Percentiles rank a stretch among this genome's conserved stretches.
Evolutionary conservation across 805 yeast genomes (phyloP).

Genomic region (Candida khao-thaluensis): DNA sequence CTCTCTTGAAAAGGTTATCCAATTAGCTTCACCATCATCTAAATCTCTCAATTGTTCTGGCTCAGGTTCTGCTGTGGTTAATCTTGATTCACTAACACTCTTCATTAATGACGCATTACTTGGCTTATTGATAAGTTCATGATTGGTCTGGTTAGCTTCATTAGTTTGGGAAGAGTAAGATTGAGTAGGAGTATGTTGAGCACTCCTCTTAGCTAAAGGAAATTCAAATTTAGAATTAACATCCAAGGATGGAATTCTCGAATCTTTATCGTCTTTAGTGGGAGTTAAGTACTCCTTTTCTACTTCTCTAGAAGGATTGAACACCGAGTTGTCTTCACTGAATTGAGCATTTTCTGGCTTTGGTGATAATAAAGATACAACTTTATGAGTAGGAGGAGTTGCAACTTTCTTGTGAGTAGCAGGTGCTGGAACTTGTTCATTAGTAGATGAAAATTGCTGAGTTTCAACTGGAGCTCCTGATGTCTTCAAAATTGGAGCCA

Average conservation of each 20-base stretch:
- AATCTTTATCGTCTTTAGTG: slow-evolving; percentile 1
- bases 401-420: background rate
- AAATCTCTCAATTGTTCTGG: background rate
- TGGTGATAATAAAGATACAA: slow-evolving; percentile 7
- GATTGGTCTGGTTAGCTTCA: background rate
- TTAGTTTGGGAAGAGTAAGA: no score
- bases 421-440: no score
- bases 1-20: slow-evolving; percentile 24
- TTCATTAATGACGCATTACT: slow-evolving; percentile 8
- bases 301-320: no score
- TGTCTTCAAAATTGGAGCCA: background rate
- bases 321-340: no score
- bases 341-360: background rate
- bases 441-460: no score
- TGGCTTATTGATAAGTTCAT: slow-evolving; percentile 2
- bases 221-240: slow-evolving; percentile 33
- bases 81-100: slow-evolving; percentile 5
- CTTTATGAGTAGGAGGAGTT: background rate
- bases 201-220: slow-evolving; percentile 19
- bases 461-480: background rate
- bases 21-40: slow-evolving; percentile 23
- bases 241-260: slow-evolving; percentile 17
- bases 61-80: slow-evolving; percentile 7
- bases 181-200: no score
- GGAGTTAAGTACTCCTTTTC: no score